These are phyloP conservation scores for Dendrocalamus latiflorus DNA, from an alignment of 202 grass and related monocot genomes.

Conservation along the genomic window DNA sequence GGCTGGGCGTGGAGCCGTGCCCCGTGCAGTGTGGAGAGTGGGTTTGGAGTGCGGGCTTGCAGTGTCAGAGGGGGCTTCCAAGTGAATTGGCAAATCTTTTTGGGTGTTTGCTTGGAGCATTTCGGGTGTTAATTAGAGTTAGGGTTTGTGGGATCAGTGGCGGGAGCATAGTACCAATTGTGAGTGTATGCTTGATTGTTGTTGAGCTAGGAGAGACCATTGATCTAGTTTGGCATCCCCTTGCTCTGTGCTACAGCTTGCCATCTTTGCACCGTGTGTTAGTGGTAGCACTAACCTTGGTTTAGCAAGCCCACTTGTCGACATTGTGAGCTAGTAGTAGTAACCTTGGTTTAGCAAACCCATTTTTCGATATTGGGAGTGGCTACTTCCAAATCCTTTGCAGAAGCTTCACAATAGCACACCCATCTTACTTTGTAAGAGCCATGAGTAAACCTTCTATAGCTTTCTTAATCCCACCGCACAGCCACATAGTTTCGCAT, in stretches of 20 bases:
- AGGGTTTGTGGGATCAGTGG: background rate
- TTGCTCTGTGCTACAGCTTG: background rate
- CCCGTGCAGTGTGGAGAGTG: too few relatives aligned
- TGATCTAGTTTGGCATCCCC: background rate
- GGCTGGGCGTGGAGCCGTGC: background rate
- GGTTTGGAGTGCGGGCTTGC: too few relatives aligned
- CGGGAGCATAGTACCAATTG: too few relatives aligned
- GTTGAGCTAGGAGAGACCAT: background rate
- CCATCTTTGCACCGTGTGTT: background rate
- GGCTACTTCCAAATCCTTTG: background rate
- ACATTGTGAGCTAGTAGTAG: background rate
- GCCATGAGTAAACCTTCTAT: background rate
- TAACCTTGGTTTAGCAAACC: background rate
- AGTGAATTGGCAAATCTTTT: background rate
- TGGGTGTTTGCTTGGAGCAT: background rate
- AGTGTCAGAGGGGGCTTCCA: background rate
- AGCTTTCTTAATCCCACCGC: background rate
- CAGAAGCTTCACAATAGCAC: background rate
- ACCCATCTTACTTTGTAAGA: background rate
- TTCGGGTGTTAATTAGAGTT: background rate
- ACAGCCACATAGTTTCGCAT: background rate
- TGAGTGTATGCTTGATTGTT: background rate
- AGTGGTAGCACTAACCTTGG: too few relatives aligned
- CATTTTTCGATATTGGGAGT: background rate
- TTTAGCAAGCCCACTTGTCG: background rate